Evolutionary conservation across 352 stramenopile species (phyloP), one percentile per base, ranked within the genome.

Genomic region (Peronospora tabacina): DNA sequence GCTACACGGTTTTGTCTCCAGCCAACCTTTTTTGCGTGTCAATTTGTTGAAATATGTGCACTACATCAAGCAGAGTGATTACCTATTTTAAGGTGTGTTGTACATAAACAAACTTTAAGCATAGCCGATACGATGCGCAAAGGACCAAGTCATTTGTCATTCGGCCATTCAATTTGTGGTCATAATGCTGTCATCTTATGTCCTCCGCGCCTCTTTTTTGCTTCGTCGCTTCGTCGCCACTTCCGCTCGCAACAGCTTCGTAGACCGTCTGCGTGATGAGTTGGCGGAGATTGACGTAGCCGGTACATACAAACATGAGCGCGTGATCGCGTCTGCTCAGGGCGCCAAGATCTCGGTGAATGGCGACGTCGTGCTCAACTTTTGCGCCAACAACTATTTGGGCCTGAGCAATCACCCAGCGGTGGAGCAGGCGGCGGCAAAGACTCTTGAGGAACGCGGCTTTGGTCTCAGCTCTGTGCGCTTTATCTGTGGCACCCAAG

Each of bases 331-430:
- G 44, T 95, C 83, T 38, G 53, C 86, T 17, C 90, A 97, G 38
- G 81, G 73, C 41, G 69, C 82, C 6, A 54, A 69, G 39, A 93
- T 97, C 58, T 66, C 55, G 1, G 89, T 97, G 13, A 63, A 85
- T 40, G 68, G 67, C 41, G 43, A 77, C 20, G 10, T 28, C 2
- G 90, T 97, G 61, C 78, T 97, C 49, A 97, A 97, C 64, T 97
- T 97, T 48, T 97, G 90, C 62, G 82, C 88, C 51, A 97, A 97
- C 72, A 97, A 97, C 64, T 97, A 97, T 71, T 55, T 97, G 26
- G 90, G 90, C 0, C 66, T 97, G 36, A 91, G 82, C 56, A 93
- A 94, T 67, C 75, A 97, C 64, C 80, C 79, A 11, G 66, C 70
- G 12, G 71, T 97, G 32, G 74, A 96, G 13, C 44, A 82, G 5